Conservation (phyloP, 2,329 filamentous ascomycete species). For the Colletotrichum plurivorum region DNA sequence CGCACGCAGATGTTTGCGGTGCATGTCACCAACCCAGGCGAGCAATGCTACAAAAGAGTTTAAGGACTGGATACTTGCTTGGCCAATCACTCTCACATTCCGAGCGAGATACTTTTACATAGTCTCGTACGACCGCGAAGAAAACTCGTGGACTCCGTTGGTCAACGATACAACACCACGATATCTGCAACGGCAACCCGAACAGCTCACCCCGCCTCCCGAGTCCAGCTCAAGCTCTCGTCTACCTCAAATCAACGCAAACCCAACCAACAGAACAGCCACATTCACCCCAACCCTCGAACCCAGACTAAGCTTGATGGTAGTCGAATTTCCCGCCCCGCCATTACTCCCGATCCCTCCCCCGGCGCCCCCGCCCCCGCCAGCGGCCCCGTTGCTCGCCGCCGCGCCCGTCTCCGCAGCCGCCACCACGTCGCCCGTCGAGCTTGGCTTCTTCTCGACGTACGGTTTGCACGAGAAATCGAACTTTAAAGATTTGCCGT, state of each 20-base stretch:
- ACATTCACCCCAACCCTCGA: conserved; percentile 6
- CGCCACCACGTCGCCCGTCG: conserved; percentile 42
- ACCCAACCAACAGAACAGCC: conserved; percentile 3
- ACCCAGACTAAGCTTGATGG: background rate
- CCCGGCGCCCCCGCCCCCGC: conserved; percentile 3
- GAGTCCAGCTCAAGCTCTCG: too few relatives aligned
- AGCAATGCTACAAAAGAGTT: too few relatives aligned
- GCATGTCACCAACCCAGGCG: too few relatives aligned
- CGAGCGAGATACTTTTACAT: too few relatives aligned
- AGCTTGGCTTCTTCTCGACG: conserved; percentile 51
- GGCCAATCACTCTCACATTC: too few relatives aligned
- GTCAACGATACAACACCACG: too few relatives aligned
- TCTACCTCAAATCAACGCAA: background rate
- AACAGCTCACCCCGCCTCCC: too few relatives aligned
- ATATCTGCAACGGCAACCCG: too few relatives aligned
- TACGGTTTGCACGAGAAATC: background rate
- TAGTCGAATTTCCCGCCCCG: background rate
- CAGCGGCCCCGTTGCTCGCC: background rate
- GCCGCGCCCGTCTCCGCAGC: background rate
- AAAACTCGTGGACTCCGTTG: too few relatives aligned
- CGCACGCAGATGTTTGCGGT: too few relatives aligned
- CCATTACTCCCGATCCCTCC: background rate
- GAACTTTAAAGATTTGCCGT: conserved; percentile 1
- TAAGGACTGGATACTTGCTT: too few relatives aligned
- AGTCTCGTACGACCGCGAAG: too few relatives aligned